Base-by-base conservation (phyloP, 176 grass and related monocot species). In the Phoenix dactylifera region DNA sequence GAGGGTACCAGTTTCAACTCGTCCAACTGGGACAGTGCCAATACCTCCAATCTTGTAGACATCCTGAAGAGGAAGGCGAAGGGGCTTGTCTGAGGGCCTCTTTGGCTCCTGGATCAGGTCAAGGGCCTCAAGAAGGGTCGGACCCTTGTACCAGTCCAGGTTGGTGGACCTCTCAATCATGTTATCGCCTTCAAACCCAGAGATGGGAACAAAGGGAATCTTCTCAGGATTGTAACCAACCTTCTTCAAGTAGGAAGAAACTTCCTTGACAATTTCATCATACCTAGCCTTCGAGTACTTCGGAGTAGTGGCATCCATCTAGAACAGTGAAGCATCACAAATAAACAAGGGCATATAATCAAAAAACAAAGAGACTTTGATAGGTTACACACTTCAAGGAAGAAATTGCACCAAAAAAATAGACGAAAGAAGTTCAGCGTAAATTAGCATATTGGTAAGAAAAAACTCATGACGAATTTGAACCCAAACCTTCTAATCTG, bases 141-240 rank as follows among this genome's bases (percentile, higher is more conserved):
- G 88, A 14, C 88, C 88, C 83, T 92, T 86, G 80, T 83, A 92
- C 83, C 88, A 87, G 65, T 83, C 88, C 55, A 92, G 80, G 76
- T 92, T 92, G 62, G 79, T 87, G 49, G 88, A 91, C 64, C 88
- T 68, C 73, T 65, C 16, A 10, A 60, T 60, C 58, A 60, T 60
- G 58, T 60, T 60, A 26, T 60, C 58, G 7, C 58, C 58, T 17
- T 60, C 25, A 10, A 30, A 60, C 4, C 58, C 58, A 15, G 58
- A 60, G 23, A 60, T 32, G 14, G 88, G 88, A 3, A 91, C 76
- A 0, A 91, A 91, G 3, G 83, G 79, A 9, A 91, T 83, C 63
- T 91, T 91, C 12, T 86, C 88, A 15, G 88, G 88, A 73, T 91
- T 65, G 63, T 65, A 65, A 17, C 63, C 63, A 0, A 52, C 44